Conservation (phyloP, 768 basidiomycete species). For the Agaricus subrufescens region DNA sequence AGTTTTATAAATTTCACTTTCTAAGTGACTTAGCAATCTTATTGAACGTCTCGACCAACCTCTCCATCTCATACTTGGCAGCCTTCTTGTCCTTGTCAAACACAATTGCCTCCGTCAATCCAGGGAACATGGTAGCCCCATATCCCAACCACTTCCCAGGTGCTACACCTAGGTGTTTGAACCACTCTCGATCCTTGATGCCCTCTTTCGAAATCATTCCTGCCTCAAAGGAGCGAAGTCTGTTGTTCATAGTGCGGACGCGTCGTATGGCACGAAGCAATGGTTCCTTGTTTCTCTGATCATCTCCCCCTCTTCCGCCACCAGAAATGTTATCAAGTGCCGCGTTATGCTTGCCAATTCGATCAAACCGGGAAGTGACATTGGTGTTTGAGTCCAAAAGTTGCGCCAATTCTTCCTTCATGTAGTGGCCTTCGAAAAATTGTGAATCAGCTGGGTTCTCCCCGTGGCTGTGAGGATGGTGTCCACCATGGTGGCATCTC, state of each 20-base stretch:
- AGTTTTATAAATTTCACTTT: slow-evolving; percentile 17
- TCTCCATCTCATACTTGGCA: slow-evolving; percentile 54
- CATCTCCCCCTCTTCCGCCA: background rate
- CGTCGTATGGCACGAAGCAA: slow-evolving; percentile 50
- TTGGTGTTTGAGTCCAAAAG: background rate
- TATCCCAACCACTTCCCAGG: slow-evolving; percentile 82
- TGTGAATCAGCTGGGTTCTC: background rate
- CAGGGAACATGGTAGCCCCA: slow-evolving; percentile 83
- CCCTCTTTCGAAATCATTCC: slow-evolving; percentile 73
- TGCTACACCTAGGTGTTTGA: slow-evolving; percentile 70
- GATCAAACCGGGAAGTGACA: background rate
- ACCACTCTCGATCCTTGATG: slow-evolving; percentile 77
- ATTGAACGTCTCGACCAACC: slow-evolving; percentile 50
- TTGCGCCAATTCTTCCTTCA: background rate
- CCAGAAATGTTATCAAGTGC: background rate
- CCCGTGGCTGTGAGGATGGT: background rate
- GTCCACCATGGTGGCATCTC: background rate
- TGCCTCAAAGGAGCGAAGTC: slow-evolving; percentile 58
- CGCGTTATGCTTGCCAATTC: background rate
- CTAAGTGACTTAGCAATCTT: slow-evolving; percentile 39
- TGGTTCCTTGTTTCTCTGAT: slow-evolving; percentile 5
- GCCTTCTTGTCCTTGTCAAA: slow-evolving; percentile 60
- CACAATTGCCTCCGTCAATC: slow-evolving; percentile 70
- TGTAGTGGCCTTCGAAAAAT: background rate
- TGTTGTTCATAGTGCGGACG: slow-evolving; percentile 52